Conservation (phyloP, 2,329 filamentous ascomycete genomes). For the Tolypocladium guangdongense region DNA sequence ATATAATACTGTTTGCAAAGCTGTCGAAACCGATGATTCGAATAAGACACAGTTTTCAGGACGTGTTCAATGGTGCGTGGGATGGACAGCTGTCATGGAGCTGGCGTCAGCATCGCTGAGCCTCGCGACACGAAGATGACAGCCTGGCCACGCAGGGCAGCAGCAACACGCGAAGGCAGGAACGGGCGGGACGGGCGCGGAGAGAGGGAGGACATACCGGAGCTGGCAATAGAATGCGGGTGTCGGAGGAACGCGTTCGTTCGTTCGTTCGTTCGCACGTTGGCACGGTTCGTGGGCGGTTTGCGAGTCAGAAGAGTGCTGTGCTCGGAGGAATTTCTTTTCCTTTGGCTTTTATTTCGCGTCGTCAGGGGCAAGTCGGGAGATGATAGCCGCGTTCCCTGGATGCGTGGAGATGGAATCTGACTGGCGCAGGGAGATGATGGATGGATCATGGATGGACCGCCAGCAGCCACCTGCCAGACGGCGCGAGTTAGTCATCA, state of each 20-base stretch:
- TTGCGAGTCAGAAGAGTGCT: neutral
- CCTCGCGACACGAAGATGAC: neutral
- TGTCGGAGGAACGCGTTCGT: neutral
- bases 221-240: neutral
- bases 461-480: no score
- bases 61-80: neutral
- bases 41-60: neutral
- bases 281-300: neutral
- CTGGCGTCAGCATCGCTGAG: neutral
- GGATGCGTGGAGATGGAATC: neutral
- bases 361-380: neutral
- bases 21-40: neutral
- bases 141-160: neutral
- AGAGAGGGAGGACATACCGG: neutral
- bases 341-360: neutral
- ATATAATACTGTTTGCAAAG: neutral
- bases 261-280: neutral
- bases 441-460: no score
- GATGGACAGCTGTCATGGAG: neutral
- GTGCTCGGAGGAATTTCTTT: neutral
- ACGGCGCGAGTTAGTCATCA: neutral
- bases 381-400: neutral
- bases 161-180: neutral
- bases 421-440: neutral
- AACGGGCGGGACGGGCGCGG: neutral